Percentiles rank a stretch among this genome's conserved stretches.
Evolutionary conservation across 2,329 filamentous ascomycete genomes (phyloP).

Genomic region (Periconia sp.): DNA sequence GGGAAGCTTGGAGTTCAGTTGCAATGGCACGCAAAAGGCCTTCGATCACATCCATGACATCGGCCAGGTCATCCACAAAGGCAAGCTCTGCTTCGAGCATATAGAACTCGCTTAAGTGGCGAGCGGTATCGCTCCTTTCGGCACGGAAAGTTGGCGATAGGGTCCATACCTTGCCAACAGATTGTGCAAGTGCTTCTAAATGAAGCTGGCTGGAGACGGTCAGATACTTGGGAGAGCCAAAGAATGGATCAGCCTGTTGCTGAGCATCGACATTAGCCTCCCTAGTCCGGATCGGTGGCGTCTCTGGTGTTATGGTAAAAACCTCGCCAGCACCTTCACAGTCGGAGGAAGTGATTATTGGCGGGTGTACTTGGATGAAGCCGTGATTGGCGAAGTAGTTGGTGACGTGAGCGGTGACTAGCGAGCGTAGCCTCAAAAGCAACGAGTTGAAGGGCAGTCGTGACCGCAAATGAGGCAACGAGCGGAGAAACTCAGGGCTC

Average conservation of each 20-base stretch:
- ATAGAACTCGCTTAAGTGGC: slow-evolving; percentile 97
- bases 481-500: slow-evolving; percentile 84
- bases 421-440: slow-evolving; percentile 81
- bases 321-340: slow-evolving; percentile 97
- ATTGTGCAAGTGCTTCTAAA: slow-evolving; percentile 87
- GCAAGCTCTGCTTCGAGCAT: slow-evolving; percentile 94
- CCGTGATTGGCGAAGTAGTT: slow-evolving; percentile 74
- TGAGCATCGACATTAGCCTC: slow-evolving; percentile 29
- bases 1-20: slow-evolving; percentile 55
- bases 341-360: slow-evolving; percentile 94
- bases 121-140: slow-evolving; percentile 81
- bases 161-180: slow-evolving; percentile 90
- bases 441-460: slow-evolving; percentile 82
- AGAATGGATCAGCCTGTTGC: slow-evolving; percentile 64
- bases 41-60: slow-evolving; percentile 82
- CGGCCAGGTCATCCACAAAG: slow-evolving; percentile 72
- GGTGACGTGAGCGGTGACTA: slow-evolving; percentile 74
- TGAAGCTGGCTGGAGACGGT: slow-evolving; percentile 96
- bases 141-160: slow-evolving; percentile 93
- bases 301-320: slow-evolving; percentile 67
- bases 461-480: slow-evolving; percentile 83
- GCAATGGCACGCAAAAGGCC: slow-evolving; percentile 71
- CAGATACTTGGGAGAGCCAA: slow-evolving; percentile 86
- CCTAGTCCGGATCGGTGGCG: slow-evolving; percentile 21
- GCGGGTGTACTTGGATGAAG: slow-evolving; percentile 86